Evolutionary conservation across 139 green algal genomes (phyloP).

Genomic region (Tetradesmus obliquus): DNA sequence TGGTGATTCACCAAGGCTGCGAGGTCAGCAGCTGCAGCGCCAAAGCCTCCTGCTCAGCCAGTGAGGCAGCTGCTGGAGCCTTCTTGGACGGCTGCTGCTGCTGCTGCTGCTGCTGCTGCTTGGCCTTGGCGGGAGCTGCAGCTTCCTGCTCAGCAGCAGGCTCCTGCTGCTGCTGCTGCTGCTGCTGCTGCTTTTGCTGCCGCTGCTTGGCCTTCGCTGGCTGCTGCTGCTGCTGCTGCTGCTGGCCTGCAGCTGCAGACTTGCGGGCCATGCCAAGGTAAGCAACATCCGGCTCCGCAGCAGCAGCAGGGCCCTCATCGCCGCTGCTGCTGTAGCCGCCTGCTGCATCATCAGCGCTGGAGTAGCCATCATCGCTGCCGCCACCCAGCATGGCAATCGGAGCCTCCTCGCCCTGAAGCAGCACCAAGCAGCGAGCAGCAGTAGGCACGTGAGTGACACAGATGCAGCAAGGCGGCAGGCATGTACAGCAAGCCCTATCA

Average conservation of each 20-base stretch:
- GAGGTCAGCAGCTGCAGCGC: constrained; percentile 68
- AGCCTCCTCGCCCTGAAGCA: neutral
- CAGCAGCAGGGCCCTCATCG: neutral
- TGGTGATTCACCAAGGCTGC: constrained; percentile 3
- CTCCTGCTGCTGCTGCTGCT: constrained; percentile 11
- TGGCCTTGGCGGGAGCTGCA: neutral
- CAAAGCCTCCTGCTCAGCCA: constrained; percentile 76
- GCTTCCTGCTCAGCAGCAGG: constrained; percentile 69
- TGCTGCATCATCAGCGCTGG: constrained; percentile 7
- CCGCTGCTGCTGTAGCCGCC: constrained; percentile 24
- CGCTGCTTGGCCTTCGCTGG: neutral
- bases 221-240: constrained; percentile 26
- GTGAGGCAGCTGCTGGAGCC: constrained; percentile 26
- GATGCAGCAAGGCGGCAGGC: neutral
- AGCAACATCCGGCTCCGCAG: constrained; percentile 42
- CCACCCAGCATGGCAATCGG: constrained; percentile 16
- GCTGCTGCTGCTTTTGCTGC: neutral
- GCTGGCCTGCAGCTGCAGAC: neutral
- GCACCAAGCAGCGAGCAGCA: neutral
- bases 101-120: neutral
- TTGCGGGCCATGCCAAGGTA: constrained; percentile 62
- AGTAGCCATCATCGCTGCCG: neutral
- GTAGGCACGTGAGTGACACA: neutral
- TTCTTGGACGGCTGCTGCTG: neutral
- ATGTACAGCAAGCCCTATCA: too few relatives aligned